Evolutionary conservation across 106 monocot genomes (phyloP).

Genomic region (Dendrobium officinale): DNA sequence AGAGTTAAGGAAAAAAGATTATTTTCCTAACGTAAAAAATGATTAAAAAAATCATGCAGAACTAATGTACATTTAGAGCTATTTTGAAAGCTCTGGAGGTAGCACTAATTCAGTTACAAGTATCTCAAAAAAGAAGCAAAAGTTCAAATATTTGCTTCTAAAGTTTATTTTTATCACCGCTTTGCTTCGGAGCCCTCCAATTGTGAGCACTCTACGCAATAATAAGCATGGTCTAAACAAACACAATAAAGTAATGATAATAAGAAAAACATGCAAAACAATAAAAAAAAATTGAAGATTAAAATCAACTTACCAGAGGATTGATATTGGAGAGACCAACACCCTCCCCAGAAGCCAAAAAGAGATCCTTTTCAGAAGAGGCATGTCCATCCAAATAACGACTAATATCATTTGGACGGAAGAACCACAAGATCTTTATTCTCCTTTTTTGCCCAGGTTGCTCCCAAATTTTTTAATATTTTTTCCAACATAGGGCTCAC

Average conservation of each 20-base stretch:
- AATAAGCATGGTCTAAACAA: not conserved
- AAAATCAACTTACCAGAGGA: slow-evolving; percentile 42
- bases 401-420: slow-evolving; percentile 41
- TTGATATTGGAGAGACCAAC: slow-evolving; percentile 57
- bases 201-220: not conserved
- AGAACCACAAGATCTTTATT: slow-evolving; percentile 77
- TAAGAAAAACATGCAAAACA: not conserved
- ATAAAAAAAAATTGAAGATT: not conserved
- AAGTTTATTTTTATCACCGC: not conserved
- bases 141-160: not conserved
- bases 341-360: slow-evolving; percentile 66
- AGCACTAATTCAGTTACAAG: not conserved
- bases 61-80: not conserved
- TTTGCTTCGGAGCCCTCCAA: not conserved
- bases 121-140: too few relatives aligned
- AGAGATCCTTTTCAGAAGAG: slow-evolving; percentile 52
- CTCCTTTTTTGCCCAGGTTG: slow-evolving; percentile 27
- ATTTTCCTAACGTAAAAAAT: too few relatives aligned
- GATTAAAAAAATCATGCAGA: not conserved
- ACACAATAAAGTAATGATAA: not conserved
- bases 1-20: too few relatives aligned
- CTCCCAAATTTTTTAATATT: slow-evolving; percentile 78
- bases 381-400: slow-evolving; percentile 34
- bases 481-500: slow-evolving; percentile 67
- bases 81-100: not conserved